Evolutionary conservation across 129 eudicot species (phyloP).

Genomic region (Lonicera japonica): DNA sequence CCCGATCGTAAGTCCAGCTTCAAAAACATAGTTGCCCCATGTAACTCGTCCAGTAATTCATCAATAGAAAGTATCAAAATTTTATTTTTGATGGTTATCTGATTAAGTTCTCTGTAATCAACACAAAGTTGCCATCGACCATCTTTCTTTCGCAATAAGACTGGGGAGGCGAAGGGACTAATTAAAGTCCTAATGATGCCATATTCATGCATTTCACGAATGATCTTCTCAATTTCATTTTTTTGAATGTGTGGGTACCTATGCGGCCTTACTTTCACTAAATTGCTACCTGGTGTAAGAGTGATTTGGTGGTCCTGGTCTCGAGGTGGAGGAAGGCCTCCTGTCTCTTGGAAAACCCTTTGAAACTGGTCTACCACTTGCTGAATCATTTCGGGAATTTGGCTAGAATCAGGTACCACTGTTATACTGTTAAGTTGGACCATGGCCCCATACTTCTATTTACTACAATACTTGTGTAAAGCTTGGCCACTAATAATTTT

Average conservation of each 20-base stretch:
- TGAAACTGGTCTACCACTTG: not conserved
- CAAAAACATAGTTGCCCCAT: not conserved
- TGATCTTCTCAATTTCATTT: not conserved
- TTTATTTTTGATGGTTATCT: no score
- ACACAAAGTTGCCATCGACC: no score
- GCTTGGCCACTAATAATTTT: not conserved
- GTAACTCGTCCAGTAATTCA: no score
- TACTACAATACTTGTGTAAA: not conserved
- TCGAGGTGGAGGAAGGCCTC: no score
- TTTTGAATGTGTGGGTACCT: slow-evolving; percentile 6
- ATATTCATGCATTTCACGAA: not conserved
- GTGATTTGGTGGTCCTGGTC: not conserved
- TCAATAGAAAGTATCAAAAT: not conserved
- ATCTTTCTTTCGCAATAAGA: no score
- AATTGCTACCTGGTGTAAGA: not conserved
- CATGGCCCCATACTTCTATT: no score
- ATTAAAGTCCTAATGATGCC: no score
- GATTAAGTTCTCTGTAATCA: no score
- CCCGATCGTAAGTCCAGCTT: slow-evolving; percentile 1
- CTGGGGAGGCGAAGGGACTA: no score
- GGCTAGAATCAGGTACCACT: no score
- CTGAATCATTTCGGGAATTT: no score
- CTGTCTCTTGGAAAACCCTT: not conserved
- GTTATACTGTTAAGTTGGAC: no score
- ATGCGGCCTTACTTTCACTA: not conserved